Base-by-base conservation (phyloP, 1,284 basidiomycete genomes). In the Cryptococcus floricola region DNA sequence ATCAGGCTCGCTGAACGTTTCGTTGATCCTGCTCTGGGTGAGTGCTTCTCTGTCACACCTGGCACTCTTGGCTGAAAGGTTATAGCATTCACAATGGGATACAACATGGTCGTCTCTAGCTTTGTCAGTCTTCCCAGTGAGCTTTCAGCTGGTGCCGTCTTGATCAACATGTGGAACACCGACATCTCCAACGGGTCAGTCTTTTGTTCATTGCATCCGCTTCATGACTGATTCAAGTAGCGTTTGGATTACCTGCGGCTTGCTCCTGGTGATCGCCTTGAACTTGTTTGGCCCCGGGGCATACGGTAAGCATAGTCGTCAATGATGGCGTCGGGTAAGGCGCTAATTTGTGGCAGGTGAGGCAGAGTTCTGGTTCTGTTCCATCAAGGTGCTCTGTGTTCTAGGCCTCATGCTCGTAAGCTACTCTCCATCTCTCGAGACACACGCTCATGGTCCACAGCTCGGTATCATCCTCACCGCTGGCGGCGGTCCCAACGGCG, bases 381-480 rank as follows among this genome's bases (percentile, higher is more conserved):
- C 61, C 10, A 64, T 67, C 37, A 59, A 59, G 34, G 50, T 59
- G 18, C 39, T 56, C 45, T 52, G 49, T 28, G 52, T 59, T 28
- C 54, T 67, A 39, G 66, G 62, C 41, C 54, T 74, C 49, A 82
- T 88, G 57, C 66, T 88, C 51, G 77, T 81, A 53, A 85, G 84
- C 41, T 10, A 8, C 31, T 34, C 31, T 2, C 10, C 31, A 10
- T 34, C 6, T 34, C 31, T 6, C 10, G 31, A 10, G 31, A 34
- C 10, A 10, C 10, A 8, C 7, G 13, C 39, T 39, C 23, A 25
- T 19, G 13, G 13, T 14, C 4, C 16, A 19, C 31, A 34, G 31
- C 78, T 88, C 42, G 73, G 87, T 50, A 81, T 89, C 55, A 85
- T 87, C 64, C 82, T 87, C 27, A 34, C 7, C 31, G 31, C 31